Base-by-base conservation (phyloP, 139 green algal species). In the Astrephomene gubernaculifera region DNA sequence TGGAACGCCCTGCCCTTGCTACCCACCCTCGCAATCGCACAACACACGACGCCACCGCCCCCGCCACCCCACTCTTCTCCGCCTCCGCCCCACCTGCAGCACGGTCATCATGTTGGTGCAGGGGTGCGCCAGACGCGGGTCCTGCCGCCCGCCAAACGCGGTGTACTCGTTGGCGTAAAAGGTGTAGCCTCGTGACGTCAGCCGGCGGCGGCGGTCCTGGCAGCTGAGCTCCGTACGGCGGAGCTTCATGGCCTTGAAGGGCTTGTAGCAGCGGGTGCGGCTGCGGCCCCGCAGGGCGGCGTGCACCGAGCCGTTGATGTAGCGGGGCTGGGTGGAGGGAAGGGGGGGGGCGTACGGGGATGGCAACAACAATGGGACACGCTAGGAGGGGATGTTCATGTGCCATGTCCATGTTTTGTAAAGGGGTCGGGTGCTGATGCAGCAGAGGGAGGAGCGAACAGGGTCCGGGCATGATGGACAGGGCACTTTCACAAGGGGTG, bases 161-260 rank as follows among this genome's bases (percentile, higher is more conserved):
- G 83, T 88, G 63, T 88, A 88, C 63, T 88, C 83, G 12, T 88
- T 80, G 21, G 57, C 61, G 45, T 88, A 88, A 4, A 88, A 57
- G 35, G 79, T 68, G 60, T 64, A 88, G 45, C 83, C 72, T 21
- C 69, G 41, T 0, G 22, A 33, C 19, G 54, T 54, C 54, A 87
- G 49, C 41, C 41, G 69, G 54, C 53, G 82, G 10, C 71, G 71
- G 8, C 82, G 57, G 24, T 69, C 25, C 44, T 1, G 24, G 49
- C 49, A 68, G 12, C 4, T 57, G 44, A 79, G 31, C 36, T 74
- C 44, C 14, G 24, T n/a, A 2, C 75, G n/a, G n/a, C n/a, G 54
- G n/a, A 31, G 39, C 2, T 19, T 43, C 75, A 82, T 82, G 21
- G 36, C 5, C 57, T 82, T 82, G 38, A 38, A 38, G 27, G 33